Evolutionary conservation across 306 rosid genomes (phyloP), one percentile per base, ranked within the genome.

Genomic region (Medicago arabica): DNA sequence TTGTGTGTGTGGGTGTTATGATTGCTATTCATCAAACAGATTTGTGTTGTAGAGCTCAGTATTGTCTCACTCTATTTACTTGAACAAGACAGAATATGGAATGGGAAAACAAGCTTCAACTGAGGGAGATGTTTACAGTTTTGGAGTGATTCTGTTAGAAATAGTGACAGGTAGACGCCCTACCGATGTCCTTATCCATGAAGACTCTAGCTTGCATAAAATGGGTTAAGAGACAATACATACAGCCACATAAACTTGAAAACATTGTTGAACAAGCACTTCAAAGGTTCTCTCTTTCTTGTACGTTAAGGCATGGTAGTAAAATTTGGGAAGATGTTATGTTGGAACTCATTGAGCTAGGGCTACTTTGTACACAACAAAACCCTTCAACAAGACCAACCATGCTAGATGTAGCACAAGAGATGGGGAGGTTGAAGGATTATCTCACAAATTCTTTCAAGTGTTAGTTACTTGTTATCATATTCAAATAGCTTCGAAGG

Each of bases 61-160:
- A 6, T 34, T 34, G 38, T 34, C 7, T 66, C 23, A 65, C 28
- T 69, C 4, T 14, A 13, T 70, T 80, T 54, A 49, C 9, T 77
- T 73, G 77, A 50, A 44, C 44, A 61, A 58, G 78, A 80, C 82
- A 95, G 97, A 95, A 41, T 95, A 92, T 55, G 98, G 97, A 67
- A 73, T 95, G 83, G 98, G 98, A 70, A 87, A 83, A 73, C 46
- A 82, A 2, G 95, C 91, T 43, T 95, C 98, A 41, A 81, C 86
- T 4, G 76, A 87, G 41, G 97, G 98, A 2, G 98, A 95, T 67
- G 97, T 92, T 9, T 95, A 86, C 75, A 90, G 97, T 81, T 92
- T 55, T 51, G 98, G 98, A 23, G 93, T 95, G 0, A 87, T 92
- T 77, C 23, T 92, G 50, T 57, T 95, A 28, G 97, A 95, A 82